phyloP scores from a whole-genome alignment of 169 alveolate species.

The Babesia divergens region DNA sequence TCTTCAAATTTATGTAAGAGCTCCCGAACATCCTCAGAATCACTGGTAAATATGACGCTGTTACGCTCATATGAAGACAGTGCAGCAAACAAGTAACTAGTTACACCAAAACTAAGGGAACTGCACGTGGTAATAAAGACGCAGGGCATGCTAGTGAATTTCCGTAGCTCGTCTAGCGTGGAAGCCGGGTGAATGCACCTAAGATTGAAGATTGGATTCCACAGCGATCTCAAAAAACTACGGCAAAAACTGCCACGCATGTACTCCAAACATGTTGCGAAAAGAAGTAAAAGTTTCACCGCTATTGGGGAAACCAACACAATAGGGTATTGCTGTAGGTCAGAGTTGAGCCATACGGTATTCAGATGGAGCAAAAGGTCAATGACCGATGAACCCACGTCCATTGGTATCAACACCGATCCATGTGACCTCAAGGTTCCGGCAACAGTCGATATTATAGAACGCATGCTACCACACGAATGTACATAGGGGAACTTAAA shows the following conservation, averaged over 20 bases:
- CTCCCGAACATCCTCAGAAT: background rate
- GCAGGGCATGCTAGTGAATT: conserved; percentile 37
- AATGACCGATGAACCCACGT: conserved; percentile 34
- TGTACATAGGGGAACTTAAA: background rate
- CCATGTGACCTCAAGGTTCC: conserved; percentile 36
- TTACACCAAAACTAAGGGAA: conserved; percentile 33
- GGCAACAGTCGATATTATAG: conserved; percentile 1
- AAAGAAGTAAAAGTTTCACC: conserved; percentile 22
- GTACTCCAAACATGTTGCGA: conserved; percentile 59
- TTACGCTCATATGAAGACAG: conserved; percentile 21
- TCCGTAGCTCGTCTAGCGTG: conserved; percentile 31
- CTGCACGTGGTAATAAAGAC: conserved; percentile 54
- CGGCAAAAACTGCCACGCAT: conserved; percentile 33
- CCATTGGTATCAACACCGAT: conserved; percentile 50
- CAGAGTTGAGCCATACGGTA: conserved; percentile 33
- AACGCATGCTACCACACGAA: background rate
- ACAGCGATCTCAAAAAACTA: conserved; percentile 30
- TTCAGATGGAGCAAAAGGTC: conserved; percentile 44
- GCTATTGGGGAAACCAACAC: conserved; percentile 62
- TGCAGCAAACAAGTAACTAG: conserved; percentile 57
- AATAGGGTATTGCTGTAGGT: conserved; percentile 37
- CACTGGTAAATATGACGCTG: conserved; percentile 25
- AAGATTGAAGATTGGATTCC: conserved; percentile 55
- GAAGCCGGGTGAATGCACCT: conserved; percentile 21
- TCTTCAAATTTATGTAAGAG: background rate